These are phyloP conservation scores for Echinosophora koreensis DNA, from an alignment of 306 rosid genomes.

Conservation along the genomic window DNA sequence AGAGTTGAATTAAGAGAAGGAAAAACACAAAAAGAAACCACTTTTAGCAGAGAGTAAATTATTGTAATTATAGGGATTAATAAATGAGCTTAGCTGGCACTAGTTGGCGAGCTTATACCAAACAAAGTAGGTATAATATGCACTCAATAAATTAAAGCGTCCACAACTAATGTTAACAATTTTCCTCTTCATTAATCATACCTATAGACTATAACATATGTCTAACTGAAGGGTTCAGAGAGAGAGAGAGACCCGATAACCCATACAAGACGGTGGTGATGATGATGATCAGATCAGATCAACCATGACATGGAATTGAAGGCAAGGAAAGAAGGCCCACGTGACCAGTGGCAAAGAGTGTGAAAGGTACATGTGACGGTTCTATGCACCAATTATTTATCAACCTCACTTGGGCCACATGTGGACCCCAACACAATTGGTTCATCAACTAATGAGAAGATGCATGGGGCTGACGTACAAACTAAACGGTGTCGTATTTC, in stretches of 20 bases:
- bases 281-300: constrained; percentile 34
- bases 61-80: neutral
- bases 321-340: constrained; percentile 49
- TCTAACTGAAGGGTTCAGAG: neutral
- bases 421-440: constrained; percentile 48
- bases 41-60: neutral
- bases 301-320: constrained; percentile 31
- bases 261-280: constrained; percentile 2
- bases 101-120: constrained; percentile 20
- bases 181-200: constrained; percentile 7
- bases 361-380: constrained; percentile 46
- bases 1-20: constrained; percentile 39
- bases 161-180: neutral
- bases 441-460: neutral
- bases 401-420: constrained; percentile 42
- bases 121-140: constrained; percentile 13
- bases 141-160: neutral
- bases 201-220: constrained; percentile 6
- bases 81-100: constrained; percentile 48
- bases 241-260: neutral
- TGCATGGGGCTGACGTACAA: neutral
- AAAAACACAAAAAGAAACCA: constrained; percentile 26
- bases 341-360: constrained; percentile 21
- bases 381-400: constrained; percentile 22
- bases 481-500: neutral